Percentiles rank a stretch among this genome's conserved stretches.
Conservation (phyloP, 2,329 filamentous ascomycete genomes). For the Plectosphaerella plurivora region DNA sequence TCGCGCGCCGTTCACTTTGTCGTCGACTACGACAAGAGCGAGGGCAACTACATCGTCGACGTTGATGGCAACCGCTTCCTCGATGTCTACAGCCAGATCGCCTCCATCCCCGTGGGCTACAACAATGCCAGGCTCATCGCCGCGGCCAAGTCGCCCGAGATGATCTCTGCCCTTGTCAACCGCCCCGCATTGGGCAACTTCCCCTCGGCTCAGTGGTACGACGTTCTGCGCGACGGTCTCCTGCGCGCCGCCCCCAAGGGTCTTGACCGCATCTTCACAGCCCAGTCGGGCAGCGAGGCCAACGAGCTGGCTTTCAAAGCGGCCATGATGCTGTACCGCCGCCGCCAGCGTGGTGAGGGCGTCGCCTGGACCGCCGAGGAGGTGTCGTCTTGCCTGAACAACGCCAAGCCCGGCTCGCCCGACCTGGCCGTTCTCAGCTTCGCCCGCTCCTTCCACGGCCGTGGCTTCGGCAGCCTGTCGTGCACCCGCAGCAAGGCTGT, state of each 20-base stretch:
- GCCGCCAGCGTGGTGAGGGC: slow-evolving; percentile 63
- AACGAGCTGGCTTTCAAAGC: slow-evolving; percentile 86
- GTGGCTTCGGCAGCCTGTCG: slow-evolving; percentile 72
- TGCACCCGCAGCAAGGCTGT: slow-evolving; percentile 80
- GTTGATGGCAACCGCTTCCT: slow-evolving; percentile 44
- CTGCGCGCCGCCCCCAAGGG: slow-evolving; percentile 71
- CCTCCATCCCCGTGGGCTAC: slow-evolving; percentile 79
- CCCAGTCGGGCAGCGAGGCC: slow-evolving; percentile 73
- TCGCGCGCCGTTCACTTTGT: slow-evolving; percentile 48
- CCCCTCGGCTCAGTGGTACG: slow-evolving; percentile 69
- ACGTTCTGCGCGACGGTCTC: slow-evolving; percentile 66
- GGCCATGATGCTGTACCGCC: slow-evolving; percentile 76
- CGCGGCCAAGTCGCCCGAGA: slow-evolving; percentile 64
- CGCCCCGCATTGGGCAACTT: slow-evolving; percentile 78
- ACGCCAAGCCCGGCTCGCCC: slow-evolving; percentile 68
- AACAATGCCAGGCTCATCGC: slow-evolving; percentile 67
- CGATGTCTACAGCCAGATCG: slow-evolving; percentile 71
- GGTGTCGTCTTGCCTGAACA: slow-evolving; percentile 63
- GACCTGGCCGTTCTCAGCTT: slow-evolving; percentile 76
- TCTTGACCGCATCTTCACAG: slow-evolving; percentile 76
- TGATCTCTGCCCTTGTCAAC: slow-evolving; percentile 71
- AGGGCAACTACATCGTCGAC: slow-evolving; percentile 49
- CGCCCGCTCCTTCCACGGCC: slow-evolving; percentile 74
- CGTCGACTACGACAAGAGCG: slow-evolving; percentile 47
- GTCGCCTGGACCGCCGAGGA: slow-evolving; percentile 70